Evolutionary conservation across 1,284 basidiomycete genomes (phyloP).

Genomic region (Cryptococcus hybrid): DNA sequence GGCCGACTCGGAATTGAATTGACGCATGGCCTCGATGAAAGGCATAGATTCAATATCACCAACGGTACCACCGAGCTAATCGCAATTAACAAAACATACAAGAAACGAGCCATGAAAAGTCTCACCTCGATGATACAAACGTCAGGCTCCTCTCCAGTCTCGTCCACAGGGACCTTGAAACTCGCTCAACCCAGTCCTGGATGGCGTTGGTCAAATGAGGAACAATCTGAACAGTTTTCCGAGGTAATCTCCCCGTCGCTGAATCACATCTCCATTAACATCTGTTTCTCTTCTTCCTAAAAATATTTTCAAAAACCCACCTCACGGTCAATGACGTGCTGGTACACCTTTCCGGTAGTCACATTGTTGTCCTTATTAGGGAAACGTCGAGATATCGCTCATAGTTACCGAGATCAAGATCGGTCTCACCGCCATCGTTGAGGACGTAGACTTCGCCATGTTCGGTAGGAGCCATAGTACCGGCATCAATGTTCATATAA

Average conservation of each 20-base stretch:
- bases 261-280: constrained; percentile 1
- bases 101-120: not conserved
- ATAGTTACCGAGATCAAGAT: constrained; percentile 97
- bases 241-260: constrained; percentile 94
- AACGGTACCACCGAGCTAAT: constrained; percentile 91
- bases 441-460: constrained; percentile 99
- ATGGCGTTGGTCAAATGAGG: constrained; percentile 96
- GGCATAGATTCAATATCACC: constrained; percentile 82
- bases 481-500: constrained; percentile 99
- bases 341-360: constrained; percentile 97
- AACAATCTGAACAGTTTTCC: constrained; percentile 97
- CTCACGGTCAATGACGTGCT: constrained; percentile 97
- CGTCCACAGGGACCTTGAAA: constrained; percentile 93
- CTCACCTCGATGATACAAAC: constrained; percentile 92
- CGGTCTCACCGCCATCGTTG: constrained; percentile 98
- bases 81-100: not conserved
- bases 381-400: constrained; percentile 97
- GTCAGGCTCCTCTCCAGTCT: constrained; percentile 89
- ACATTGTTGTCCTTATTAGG: constrained; percentile 95
- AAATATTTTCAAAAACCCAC: constrained; percentile 53
- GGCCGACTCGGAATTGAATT: constrained; percentile 58
- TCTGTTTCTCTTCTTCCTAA: not conserved
- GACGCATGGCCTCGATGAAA: constrained; percentile 82
- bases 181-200: constrained; percentile 98
- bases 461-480: constrained; percentile 98